Percentiles rank a stretch among this genome's conserved stretches.
phyloP scores from a whole-genome alignment of 805 yeast genomes.

The Ogataea methanolica region DNA sequence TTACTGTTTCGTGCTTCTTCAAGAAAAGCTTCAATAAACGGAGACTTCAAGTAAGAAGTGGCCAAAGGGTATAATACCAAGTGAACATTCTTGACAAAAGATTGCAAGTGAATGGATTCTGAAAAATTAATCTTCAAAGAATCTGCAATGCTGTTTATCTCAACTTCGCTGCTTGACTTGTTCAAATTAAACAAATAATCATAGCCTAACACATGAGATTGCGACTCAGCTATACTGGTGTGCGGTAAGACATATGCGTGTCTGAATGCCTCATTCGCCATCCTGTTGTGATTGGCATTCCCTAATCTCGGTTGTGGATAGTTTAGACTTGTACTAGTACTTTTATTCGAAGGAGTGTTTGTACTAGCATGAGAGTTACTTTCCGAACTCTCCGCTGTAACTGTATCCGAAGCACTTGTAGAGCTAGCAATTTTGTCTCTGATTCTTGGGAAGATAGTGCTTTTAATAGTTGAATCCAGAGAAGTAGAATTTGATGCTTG shows the following conservation, averaged over 20 bases:
- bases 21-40: slow-evolving; percentile 23
- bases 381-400: too few relatives aligned
- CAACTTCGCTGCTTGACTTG: slow-evolving; percentile 13
- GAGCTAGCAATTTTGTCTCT: too few relatives aligned
- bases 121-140: slow-evolving; percentile 18
- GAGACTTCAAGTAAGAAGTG: slow-evolving; percentile 23
- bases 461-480: too few relatives aligned
- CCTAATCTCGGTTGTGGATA: too few relatives aligned
- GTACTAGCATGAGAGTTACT: too few relatives aligned
- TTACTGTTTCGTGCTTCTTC: slow-evolving; percentile 38
- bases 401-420: too few relatives aligned
- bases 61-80: slow-evolving; percentile 25
- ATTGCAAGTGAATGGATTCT: slow-evolving; percentile 22
- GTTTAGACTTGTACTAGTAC: too few relatives aligned
- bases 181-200: slow-evolving; percentile 19
- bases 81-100: slow-evolving; percentile 27
- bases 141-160: slow-evolving; percentile 15
- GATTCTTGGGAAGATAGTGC: too few relatives aligned
- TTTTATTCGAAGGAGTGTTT: too few relatives aligned
- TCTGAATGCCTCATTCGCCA: not conserved
- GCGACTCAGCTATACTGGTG: not conserved
- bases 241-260: not conserved
- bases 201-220: slow-evolving; percentile 8
- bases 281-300: too few relatives aligned
- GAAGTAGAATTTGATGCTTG: too few relatives aligned